Base-by-base conservation (phyloP, 805 yeast species). In the Candida stauntonica region DNA sequence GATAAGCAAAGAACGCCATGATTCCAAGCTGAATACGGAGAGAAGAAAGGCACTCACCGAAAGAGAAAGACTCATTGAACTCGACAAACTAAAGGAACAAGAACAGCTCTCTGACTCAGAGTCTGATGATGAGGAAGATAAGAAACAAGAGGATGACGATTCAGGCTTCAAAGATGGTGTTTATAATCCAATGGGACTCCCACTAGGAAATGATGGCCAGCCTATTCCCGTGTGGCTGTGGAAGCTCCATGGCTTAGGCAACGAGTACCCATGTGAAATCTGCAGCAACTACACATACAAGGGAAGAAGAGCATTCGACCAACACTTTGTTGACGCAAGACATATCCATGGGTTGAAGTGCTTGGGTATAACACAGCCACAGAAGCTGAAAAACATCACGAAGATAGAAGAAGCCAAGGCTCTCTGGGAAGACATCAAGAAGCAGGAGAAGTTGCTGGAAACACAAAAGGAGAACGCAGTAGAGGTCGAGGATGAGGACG, bases 211-310 rank as follows among this genome's bases (percentile, higher is more conserved):
- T 15, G 97, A 89, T 60, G 97, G 97, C 0, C 73, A 72, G 29
- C 97, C 97, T 1, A 86, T 93, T 20, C 99, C 99, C 2, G 77
- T 71, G 38, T 93, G 99, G 99, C 66, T 93, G 20, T 89, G 78
- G 68, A 93, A 89, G 59, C 66, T 89, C 31, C 88, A 87, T 52
- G 99, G 99, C 0, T 67, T 89, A 9, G 84, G 84, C 39, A 71
- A 75, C 30, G 76, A 73, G 36, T 86, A 77, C 50, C 52, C 62
- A 1, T 93, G 99, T 58, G 97, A 93, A 61, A 75, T 93, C 7
- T 93, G 99, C 57, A 94, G 95, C 5, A 79, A 85, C 51, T 58
- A 62, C 23, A 63, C 66, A 7, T 91, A 81, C 61, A 73, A 75
- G 50, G 99, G 99, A 1, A 69, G 95, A 7, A 67, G 70, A 34